Evolutionary conservation across 768 basidiomycete species (phyloP).

Genomic region (Psilocybe cubensis): DNA sequence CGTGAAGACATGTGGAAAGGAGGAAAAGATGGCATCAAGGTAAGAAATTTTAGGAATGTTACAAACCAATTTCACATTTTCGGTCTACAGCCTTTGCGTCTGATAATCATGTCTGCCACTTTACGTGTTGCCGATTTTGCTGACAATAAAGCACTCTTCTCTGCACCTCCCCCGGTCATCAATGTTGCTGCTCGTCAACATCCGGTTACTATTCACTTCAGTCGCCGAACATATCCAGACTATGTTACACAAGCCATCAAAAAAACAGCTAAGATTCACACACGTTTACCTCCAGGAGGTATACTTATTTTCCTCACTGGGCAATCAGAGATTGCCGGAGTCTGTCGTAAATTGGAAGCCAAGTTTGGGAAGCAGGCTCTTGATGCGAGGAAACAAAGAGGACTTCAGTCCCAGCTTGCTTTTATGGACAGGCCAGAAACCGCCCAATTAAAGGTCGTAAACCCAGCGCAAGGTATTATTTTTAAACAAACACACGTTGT

Average conservation of each 20-base stretch:
- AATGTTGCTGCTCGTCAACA: slow-evolving; percentile 90
- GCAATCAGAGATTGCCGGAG: slow-evolving; percentile 89
- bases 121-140: slow-evolving; percentile 93
- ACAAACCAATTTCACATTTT: not conserved
- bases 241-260: slow-evolving; percentile 91
- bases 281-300: slow-evolving; percentile 89
- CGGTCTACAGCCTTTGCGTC: slow-evolving; percentile 69
- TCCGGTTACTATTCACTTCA: slow-evolving; percentile 95
- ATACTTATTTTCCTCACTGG: slow-evolving; percentile 95
- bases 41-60: slow-evolving; percentile 34
- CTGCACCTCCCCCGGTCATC: slow-evolving; percentile 87
- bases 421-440: slow-evolving; percentile 27
- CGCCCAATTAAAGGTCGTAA: slow-evolving; percentile 29
- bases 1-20: slow-evolving; percentile 90
- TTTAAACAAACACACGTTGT: not conserved
- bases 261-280: slow-evolving; percentile 91
- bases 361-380: slow-evolving; percentile 73
- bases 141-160: slow-evolving; percentile 81
- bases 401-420: slow-evolving; percentile 22
- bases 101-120: slow-evolving; percentile 99
- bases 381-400: slow-evolving; percentile 49
- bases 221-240: slow-evolving; percentile 80
- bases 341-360: slow-evolving; percentile 81
- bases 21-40: slow-evolving; percentile 72
- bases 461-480: slow-evolving; percentile 51